Evolutionary conservation across 257 asterid genomes (phyloP).

Genomic region (Primulina huaijiensis): DNA sequence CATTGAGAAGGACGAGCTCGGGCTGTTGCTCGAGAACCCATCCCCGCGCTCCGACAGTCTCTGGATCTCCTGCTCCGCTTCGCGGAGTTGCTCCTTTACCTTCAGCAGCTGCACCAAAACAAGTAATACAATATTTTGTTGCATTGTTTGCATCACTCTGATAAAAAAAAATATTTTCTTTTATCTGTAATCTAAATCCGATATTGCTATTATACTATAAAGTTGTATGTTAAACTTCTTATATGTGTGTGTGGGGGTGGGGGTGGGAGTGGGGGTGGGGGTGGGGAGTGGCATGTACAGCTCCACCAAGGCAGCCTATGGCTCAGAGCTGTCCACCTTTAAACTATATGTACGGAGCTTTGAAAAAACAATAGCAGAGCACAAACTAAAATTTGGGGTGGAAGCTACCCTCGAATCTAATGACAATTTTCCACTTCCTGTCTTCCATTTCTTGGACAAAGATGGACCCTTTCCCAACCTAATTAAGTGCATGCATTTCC

Average conservation of each 20-base stretch:
- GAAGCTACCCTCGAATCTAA: conserved; percentile 23
- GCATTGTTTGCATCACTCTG: no score
- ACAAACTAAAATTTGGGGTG: conserved; percentile 27
- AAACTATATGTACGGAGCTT: conserved; percentile 38
- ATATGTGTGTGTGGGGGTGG: no score
- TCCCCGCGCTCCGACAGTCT: conserved; percentile 40
- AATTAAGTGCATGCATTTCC: conserved; percentile 30
- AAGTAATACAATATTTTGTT: not conserved
- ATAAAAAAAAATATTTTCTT: no score
- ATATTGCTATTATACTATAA: no score
- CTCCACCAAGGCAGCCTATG: conserved; percentile 28
- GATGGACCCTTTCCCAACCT: conserved; percentile 18
- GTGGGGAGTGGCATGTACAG: conserved; percentile 36
- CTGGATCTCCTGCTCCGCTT: conserved; percentile 52
- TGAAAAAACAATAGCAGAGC: conserved; percentile 3
- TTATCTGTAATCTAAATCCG: no score
- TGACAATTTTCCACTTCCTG: conserved; percentile 22
- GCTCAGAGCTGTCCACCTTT: conserved; percentile 20
- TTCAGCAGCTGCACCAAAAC: conserved; percentile 36
- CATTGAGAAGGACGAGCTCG: conserved; percentile 42
- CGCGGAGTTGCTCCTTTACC: conserved; percentile 50
- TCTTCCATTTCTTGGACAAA: conserved; percentile 22
- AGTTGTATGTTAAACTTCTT: not conserved
- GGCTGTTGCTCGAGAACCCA: conserved; percentile 51
- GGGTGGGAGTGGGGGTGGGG: conserved; percentile 14